Conservation (phyloP, 352 stramenopile species). For the Phytopythium vexans region DNA sequence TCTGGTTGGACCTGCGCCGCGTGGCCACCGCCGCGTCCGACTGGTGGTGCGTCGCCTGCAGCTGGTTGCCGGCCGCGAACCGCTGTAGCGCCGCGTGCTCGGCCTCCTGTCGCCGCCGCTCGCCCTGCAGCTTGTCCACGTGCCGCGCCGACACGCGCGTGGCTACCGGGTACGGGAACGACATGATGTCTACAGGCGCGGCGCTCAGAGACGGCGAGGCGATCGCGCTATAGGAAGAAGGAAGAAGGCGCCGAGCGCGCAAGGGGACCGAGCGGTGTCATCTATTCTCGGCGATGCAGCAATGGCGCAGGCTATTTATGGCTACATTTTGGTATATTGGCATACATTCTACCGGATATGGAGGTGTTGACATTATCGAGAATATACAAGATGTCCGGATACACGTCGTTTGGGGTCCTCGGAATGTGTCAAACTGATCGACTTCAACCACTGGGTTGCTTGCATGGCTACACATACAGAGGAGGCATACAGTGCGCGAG, state of each 20-base stretch:
- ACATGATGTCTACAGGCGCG: conserved; percentile 21
- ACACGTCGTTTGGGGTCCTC: too few species aligned
- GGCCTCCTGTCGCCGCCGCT: conserved; percentile 57
- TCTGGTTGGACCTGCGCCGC: conserved; percentile 49
- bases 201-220: not conserved
- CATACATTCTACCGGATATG: not conserved
- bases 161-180: conserved; percentile 48
- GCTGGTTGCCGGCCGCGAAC: conserved; percentile 54
- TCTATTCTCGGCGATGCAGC: too few species aligned
- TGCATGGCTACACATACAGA: not conserved
- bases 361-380: too few species aligned
- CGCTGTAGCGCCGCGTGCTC: conserved; percentile 49
- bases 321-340: not conserved
- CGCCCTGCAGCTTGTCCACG: conserved; percentile 58
- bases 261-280: too few species aligned
- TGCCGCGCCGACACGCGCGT: conserved; percentile 61
- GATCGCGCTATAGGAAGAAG: conserved; percentile 6
- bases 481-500: not conserved
- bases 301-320: conserved; percentile 6
- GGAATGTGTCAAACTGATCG: too few species aligned
- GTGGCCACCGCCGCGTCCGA: conserved; percentile 52
- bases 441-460: too few species aligned
- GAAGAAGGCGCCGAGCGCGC: too few species aligned
- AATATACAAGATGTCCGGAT: too few species aligned
- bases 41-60: conserved; percentile 61